These are phyloP conservation scores for Phylloporus arenicola DNA, from an alignment of 768 basidiomycete species.

Conservation along the genomic window DNA sequence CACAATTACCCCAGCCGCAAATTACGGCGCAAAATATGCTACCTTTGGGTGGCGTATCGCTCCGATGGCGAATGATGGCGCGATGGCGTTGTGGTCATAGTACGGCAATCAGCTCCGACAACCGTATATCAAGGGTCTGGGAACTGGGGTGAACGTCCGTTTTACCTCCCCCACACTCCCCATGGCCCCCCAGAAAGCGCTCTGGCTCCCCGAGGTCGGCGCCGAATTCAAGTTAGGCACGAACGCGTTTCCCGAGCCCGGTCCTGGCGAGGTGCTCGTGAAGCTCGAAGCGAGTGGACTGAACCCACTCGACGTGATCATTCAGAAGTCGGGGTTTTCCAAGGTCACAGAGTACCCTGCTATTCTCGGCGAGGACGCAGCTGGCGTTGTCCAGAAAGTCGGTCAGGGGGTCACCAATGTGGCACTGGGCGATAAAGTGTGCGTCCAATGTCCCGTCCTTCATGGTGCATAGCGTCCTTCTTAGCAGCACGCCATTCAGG, in stretches of 20 bases:
- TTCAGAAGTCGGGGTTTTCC: constrained; percentile 6
- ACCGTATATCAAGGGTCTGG: background rate
- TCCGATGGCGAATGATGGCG: background rate
- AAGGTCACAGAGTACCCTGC: constrained; percentile 31
- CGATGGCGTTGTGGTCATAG: background rate
- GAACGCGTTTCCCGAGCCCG: constrained; percentile 30
- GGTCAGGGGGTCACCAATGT: constrained; percentile 34
- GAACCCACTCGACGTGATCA: constrained; percentile 38
- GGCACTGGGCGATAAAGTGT: constrained; percentile 34
- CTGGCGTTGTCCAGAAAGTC: constrained; percentile 36
- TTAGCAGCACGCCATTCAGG: background rate
- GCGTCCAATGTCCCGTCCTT: constrained; percentile 3
- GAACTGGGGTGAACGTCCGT: background rate
- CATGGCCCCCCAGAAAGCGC: constrained; percentile 12
- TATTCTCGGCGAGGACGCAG: constrained; percentile 32
- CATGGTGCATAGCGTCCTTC: background rate
- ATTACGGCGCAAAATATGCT: no score
- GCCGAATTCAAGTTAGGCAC: constrained; percentile 6
- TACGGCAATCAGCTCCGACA: background rate
- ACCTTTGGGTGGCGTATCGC: no score
- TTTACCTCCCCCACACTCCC: background rate
- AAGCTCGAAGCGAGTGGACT: constrained; percentile 37
- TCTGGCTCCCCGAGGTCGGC: constrained; percentile 14
- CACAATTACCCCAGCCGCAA: no score
- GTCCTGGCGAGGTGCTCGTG: constrained; percentile 39